A percentile compares a stretch with the other conserved stretches of the same genome.
Evolutionary conservation across 2,329 filamentous ascomycete genomes (phyloP).

Genomic region (Massarina eburnea): DNA sequence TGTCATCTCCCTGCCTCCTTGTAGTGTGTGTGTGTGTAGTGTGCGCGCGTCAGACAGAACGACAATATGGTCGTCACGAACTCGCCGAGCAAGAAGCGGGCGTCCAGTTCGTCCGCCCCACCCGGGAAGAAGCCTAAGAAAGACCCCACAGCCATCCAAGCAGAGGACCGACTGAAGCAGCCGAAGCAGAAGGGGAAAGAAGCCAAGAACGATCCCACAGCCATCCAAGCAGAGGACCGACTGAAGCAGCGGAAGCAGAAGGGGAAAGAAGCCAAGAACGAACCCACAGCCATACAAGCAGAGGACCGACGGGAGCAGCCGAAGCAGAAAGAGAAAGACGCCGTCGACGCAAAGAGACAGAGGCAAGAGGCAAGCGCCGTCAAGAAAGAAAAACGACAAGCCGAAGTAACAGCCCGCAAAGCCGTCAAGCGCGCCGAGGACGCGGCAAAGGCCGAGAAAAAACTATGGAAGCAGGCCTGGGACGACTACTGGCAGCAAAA

Average conservation of each 20-base stretch:
- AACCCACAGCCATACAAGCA: neutral
- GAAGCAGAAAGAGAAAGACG: neutral
- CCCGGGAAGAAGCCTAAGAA: slow-evolving; percentile 9
- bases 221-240: slow-evolving; percentile 2
- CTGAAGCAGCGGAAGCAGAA: neutral
- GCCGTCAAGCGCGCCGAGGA: slow-evolving; percentile 2
- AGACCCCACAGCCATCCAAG: slow-evolving; percentile 1
- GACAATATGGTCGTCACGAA: neutral
- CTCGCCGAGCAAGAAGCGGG: neutral
- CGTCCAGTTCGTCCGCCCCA: neutral
- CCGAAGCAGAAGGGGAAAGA: neutral
- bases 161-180: slow-evolving; percentile 1
- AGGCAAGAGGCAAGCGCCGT: neutral
- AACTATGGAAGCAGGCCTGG: slow-evolving; percentile 7
- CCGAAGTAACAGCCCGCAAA: neutral
- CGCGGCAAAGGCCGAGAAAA: slow-evolving; percentile 5
- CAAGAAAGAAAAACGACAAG: neutral
- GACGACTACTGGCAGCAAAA: slow-evolving; percentile 5
- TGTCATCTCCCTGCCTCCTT: too few species aligned
- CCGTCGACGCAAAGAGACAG: neutral
- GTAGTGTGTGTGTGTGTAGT: too few species aligned
- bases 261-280: neutral
- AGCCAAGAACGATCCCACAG: slow-evolving; percentile 2
- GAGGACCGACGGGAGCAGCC: neutral
- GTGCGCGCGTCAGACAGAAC: too few species aligned